Conservation (phyloP, 2,329 filamentous ascomycete species). For the Laburnicola sp. region DNA sequence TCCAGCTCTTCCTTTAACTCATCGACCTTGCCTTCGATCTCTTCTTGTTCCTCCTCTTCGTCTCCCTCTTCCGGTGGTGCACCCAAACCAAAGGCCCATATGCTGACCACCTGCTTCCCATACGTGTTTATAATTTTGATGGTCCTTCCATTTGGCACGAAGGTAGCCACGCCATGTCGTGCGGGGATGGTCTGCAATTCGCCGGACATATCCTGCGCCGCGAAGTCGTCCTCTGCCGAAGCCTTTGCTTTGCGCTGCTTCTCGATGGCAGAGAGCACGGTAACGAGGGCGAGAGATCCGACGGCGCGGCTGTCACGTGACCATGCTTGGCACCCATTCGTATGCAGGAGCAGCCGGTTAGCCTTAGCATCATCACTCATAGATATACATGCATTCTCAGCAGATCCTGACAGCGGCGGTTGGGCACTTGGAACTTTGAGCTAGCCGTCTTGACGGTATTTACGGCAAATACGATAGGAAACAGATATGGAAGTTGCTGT, state of each 20-base stretch:
- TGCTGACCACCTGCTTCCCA: conserved; percentile 55
- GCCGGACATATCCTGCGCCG: conserved; percentile 42
- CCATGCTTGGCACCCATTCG: no score
- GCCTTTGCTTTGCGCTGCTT: conserved; percentile 35
- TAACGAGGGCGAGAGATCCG: conserved; percentile 40
- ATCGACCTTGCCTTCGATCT: no score
- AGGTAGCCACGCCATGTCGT: conserved; percentile 55
- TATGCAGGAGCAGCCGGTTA: no score
- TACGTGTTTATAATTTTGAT: conserved; percentile 57
- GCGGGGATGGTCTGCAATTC: conserved; percentile 53
- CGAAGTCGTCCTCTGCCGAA: conserved; percentile 16
- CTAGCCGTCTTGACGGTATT: conserved; percentile 33
- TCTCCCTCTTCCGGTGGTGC: conserved; percentile 48
- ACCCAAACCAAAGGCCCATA: conserved; percentile 54
- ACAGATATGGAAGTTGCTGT: conserved; percentile 3
- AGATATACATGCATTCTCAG: no score
- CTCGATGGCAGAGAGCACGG: conserved; percentile 39
- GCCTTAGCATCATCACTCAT: no score
- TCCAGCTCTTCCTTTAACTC: no score
- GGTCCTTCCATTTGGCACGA: conserved; percentile 52
- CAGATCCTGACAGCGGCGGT: not conserved
- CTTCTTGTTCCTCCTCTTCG: conserved; percentile 17
- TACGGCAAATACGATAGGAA: conserved; percentile 8
- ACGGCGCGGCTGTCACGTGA: conserved; percentile 34
- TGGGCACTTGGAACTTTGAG: conserved; percentile 17